A percentile compares a stretch with the other conserved stretches of the same genome.
Evolutionary conservation across 768 basidiomycete species (phyloP).

Genomic region (Leccinum broughii): DNA sequence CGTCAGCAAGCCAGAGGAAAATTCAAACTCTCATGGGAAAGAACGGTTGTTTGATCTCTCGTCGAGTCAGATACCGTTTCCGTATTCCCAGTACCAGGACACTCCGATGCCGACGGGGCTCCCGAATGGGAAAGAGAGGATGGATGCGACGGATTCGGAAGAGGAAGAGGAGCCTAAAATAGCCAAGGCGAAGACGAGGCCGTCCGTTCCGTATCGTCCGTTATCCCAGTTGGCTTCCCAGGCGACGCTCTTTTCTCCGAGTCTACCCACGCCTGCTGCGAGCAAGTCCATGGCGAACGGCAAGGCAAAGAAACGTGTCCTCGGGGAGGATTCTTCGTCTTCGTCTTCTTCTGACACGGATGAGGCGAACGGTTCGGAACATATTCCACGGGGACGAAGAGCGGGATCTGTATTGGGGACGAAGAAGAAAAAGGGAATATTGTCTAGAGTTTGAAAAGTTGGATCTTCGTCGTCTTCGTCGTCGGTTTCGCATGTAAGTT

Average conservation of each 20-base stretch:
- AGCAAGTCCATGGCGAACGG: constrained; percentile 29
- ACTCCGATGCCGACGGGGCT: constrained; percentile 6
- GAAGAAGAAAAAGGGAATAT: constrained; percentile 29
- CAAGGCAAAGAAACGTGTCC: constrained; percentile 24
- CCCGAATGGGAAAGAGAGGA: constrained; percentile 38
- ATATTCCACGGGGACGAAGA: constrained; percentile 59
- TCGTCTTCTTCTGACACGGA: constrained; percentile 44
- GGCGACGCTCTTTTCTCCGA: constrained; percentile 37
- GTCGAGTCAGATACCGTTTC: constrained; percentile 54
- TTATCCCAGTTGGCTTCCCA: constrained; percentile 53
- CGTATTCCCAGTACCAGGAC: constrained; percentile 48
- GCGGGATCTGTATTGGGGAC: constrained; percentile 44
- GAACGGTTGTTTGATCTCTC: constrained; percentile 50
- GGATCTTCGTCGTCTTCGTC: not conserved
- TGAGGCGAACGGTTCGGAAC: constrained; percentile 38
- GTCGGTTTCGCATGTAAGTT: not conserved
- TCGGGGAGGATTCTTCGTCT: constrained; percentile 28
- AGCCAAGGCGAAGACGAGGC: constrained; percentile 23
- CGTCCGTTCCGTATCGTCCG: constrained; percentile 37
- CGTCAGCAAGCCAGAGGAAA: not conserved
- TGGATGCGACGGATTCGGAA: constrained; percentile 29
- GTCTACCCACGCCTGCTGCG: constrained; percentile 32
- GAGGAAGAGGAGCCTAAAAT: constrained; percentile 9
- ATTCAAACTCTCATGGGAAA: constrained; percentile 3
- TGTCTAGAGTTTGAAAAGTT: constrained; percentile 9